These are phyloP conservation scores for Tylopilus subfusipes DNA, from an alignment of 768 basidiomycete genomes.

Conservation along the genomic window DNA sequence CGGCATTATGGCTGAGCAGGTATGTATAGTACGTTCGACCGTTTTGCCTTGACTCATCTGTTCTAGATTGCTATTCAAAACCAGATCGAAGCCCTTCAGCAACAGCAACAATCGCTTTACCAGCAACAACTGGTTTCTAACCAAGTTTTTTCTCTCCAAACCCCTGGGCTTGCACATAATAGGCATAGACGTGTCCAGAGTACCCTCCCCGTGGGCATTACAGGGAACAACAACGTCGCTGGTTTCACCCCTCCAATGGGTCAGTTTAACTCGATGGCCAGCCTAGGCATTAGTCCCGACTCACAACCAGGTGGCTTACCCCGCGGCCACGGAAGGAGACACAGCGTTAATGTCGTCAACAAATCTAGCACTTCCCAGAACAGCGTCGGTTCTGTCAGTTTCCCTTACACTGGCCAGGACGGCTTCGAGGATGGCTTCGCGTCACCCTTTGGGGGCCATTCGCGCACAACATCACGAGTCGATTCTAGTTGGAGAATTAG, in stretches of 20 bases:
- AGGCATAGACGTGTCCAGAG: constrained; percentile 88
- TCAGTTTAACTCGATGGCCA: constrained; percentile 57
- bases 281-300: constrained; percentile 57
- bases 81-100: constrained; percentile 87
- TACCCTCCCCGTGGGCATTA: constrained; percentile 61
- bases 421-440: constrained; percentile 79
- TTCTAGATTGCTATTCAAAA: constrained; percentile 79
- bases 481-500: constrained; percentile 90
- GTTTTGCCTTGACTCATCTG: constrained; percentile 6
- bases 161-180: constrained; percentile 65
- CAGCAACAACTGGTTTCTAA: constrained; percentile 89
- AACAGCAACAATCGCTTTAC: constrained; percentile 86
- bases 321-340: constrained; percentile 82
- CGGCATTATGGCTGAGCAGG: constrained; percentile 96
- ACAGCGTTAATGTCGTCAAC: constrained; percentile 90
- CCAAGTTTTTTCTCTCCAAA: constrained; percentile 77
- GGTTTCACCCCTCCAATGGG: constrained; percentile 46
- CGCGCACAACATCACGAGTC: constrained; percentile 69
- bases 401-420: constrained; percentile 52
- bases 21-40: constrained; percentile 30
- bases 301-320: constrained; percentile 64
- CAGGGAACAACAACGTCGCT: constrained; percentile 39
- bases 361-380: constrained; percentile 51
- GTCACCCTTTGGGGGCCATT: constrained; percentile 64
- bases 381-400: constrained; percentile 47